Base-by-base conservation (phyloP, 805 yeast species). In the Sungouiozyma intestinalis region DNA sequence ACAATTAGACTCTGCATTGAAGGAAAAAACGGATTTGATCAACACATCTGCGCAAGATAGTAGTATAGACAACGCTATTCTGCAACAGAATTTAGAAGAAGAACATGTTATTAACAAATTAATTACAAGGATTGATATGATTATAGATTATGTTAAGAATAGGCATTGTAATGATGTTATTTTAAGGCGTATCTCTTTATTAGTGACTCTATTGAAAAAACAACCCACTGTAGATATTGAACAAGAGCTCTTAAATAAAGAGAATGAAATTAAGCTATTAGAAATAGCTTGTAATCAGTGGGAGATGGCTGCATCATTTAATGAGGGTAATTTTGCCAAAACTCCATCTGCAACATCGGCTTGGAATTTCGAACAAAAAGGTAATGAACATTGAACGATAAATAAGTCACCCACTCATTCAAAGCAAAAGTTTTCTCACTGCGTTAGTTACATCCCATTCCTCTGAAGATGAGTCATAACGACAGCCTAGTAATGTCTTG, bases 371-470 rank as follows among this genome's bases (percentile, higher is more conserved):
- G 36, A 36, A 5, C 4, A 4, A 14, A 20, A 21, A 16, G 9
- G 21, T 34, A 32, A 13, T 18, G 15, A 19, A 19, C 17, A 4
- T 19, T 16, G 15, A 11, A 20, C 18, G 34, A 8, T 29, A 29
- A 29, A 29, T 29, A 29, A 9, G 15, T 16, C 13, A 27, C 16
- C 11, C n/a, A 36, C 11, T 15, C 20, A 20, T 18, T 29, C 62
- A 85, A 31, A 85, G 67, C 51, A 86, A 76, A n/a, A 88, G 61
- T 47, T 85, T 68, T 49, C 96, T 67, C 6, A 88, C 61, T 1
- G 94, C 90, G 38, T 74, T 77, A n/a, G 81, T 71, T n/a, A 85
- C 72, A 40, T 76, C 77, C 85, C 90, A 85, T 43, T 71, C 73
- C 32, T 75, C 73, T 21, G 67, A 56, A 6, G 71, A 69, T n/a